These are phyloP conservation scores for Ramaria sp. DNA, from an alignment of 768 basidiomycete species.

Conservation along the genomic window DNA sequence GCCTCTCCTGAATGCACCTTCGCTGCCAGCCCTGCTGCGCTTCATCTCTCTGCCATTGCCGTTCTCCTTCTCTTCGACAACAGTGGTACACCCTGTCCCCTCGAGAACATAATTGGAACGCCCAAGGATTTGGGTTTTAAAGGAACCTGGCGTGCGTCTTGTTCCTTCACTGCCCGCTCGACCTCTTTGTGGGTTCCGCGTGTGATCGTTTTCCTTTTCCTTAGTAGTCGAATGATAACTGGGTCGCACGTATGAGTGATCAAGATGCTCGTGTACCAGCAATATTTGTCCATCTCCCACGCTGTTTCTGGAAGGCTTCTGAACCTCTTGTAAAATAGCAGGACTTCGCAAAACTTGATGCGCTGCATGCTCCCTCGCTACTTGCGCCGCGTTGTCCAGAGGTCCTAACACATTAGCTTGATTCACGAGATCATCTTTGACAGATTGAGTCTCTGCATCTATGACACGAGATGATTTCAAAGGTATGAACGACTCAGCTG, in stretches of 20 bases:
- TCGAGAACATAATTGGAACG: slow-evolving; percentile 12
- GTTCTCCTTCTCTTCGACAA: slow-evolving; percentile 21
- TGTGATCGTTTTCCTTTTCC: not conserved
- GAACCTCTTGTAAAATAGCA: not conserved
- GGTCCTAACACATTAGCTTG: slow-evolving; percentile 29
- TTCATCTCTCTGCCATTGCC: slow-evolving; percentile 37
- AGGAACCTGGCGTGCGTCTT: not conserved
- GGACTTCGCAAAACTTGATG: not conserved
- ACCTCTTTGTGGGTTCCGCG: not conserved
- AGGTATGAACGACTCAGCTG: not conserved
- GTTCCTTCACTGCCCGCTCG: not conserved
- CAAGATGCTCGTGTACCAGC: not conserved
- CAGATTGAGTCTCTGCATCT: slow-evolving; percentile 29
- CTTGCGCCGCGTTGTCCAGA: slow-evolving; percentile 5
- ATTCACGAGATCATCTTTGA: slow-evolving; percentile 35
- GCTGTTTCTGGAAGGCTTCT: not conserved
- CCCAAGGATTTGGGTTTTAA: not conserved
- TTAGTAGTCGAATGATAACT: not conserved
- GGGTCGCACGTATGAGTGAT: not conserved
- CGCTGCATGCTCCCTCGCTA: slow-evolving; percentile 31
- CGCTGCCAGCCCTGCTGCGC: slow-evolving; percentile 30
- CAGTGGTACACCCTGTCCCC: slow-evolving; percentile 21
- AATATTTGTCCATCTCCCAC: not conserved
- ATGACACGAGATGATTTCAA: slow-evolving; percentile 31
- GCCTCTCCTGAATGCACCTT: slow-evolving; percentile 26